These are phyloP conservation scores for Hydrangea macrophylla DNA, from an alignment of 148 eudicot genomes.

Conservation along the genomic window DNA sequence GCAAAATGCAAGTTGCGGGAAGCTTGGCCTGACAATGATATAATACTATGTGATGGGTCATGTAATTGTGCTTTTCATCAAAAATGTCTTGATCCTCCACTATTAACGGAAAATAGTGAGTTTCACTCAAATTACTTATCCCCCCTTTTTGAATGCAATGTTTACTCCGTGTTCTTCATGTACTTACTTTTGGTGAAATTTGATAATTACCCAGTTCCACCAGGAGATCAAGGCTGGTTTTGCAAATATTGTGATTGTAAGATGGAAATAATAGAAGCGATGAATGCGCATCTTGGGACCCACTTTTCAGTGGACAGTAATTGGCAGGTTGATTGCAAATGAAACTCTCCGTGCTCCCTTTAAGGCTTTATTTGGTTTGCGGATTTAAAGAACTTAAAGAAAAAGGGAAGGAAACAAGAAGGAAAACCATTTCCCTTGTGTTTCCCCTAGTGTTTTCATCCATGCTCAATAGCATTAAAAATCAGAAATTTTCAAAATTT, in stretches of 20 bases:
- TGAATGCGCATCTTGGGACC: constrained; percentile 95
- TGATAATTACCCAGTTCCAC: constrained; percentile 56
- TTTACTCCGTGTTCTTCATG: constrained; percentile 5
- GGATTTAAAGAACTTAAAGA: too few relatives aligned
- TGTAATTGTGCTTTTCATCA: constrained; percentile 96
- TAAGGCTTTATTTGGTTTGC: too few relatives aligned
- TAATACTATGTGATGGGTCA: constrained; percentile 90
- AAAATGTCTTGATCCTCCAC: constrained; percentile 90
- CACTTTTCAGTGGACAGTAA: constrained; percentile 48
- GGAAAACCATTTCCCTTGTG: too few relatives aligned
- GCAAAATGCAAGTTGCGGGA: constrained; percentile 80
- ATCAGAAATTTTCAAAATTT: too few relatives aligned
- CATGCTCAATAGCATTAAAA: too few relatives aligned
- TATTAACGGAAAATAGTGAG: constrained; percentile 87
- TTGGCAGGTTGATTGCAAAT: constrained; percentile 68
- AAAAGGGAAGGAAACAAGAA: too few relatives aligned
- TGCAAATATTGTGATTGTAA: constrained; percentile 82
- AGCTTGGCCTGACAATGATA: constrained; percentile 86
- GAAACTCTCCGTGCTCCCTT: constrained; percentile 9
- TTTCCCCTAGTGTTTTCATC: too few relatives aligned
- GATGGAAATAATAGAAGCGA: constrained; percentile 74
- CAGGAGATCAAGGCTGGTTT: constrained; percentile 88
- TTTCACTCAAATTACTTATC: constrained; percentile 10
- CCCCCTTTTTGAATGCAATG: constrained; percentile 6
- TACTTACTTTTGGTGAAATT: constrained; percentile 21